Evolutionary conservation across 2,329 filamentous ascomycete genomes (phyloP).

Genomic region (Colletotrichum phormii): DNA sequence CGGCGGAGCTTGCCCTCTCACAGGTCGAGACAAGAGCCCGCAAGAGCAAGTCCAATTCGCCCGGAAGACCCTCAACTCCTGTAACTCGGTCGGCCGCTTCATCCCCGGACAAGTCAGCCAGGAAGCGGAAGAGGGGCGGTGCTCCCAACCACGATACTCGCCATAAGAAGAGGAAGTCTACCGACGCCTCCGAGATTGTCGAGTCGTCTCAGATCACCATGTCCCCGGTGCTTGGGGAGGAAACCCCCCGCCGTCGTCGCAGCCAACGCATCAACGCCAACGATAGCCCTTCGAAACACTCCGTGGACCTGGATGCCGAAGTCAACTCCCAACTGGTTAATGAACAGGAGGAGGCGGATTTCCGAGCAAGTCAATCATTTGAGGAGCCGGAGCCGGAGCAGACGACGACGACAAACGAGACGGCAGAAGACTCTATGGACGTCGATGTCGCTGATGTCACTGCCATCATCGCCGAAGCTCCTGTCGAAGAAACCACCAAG

Average conservation of each 20-base stretch:
- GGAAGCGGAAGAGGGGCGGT: slow-evolving; percentile 45
- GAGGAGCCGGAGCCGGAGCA: slow-evolving; percentile 37
- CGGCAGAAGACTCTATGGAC: slow-evolving; percentile 41
- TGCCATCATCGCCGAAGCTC: background rate
- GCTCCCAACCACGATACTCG: slow-evolving; percentile 40
- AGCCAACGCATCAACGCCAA: background rate
- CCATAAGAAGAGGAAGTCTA: slow-evolving; percentile 42
- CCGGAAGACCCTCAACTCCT: slow-evolving; percentile 27
- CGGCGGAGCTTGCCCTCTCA: slow-evolving; percentile 28
- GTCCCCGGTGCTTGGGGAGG: slow-evolving; percentile 10
- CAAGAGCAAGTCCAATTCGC: slow-evolving; percentile 31
- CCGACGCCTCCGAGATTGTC: background rate
- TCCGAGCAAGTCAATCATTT: slow-evolving; percentile 46
- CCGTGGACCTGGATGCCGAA: slow-evolving; percentile 53
- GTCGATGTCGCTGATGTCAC: slow-evolving; percentile 15
- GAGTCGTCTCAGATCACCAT: slow-evolving; percentile 3
- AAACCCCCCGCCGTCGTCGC: background rate
- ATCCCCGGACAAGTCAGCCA: slow-evolving; percentile 38
- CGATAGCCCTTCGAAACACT: slow-evolving; percentile 23
- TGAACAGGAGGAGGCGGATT: slow-evolving; percentile 51
- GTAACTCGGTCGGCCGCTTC: slow-evolving; percentile 30
- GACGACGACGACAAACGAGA: background rate
- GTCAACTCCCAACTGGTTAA: slow-evolving; percentile 54
- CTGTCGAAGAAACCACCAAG: slow-evolving; percentile 48
- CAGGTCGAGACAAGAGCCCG: slow-evolving; percentile 14